Base-by-base conservation (phyloP, 2,329 filamentous ascomycete genomes). In the Emmonsiellopsis sp. region DNA sequence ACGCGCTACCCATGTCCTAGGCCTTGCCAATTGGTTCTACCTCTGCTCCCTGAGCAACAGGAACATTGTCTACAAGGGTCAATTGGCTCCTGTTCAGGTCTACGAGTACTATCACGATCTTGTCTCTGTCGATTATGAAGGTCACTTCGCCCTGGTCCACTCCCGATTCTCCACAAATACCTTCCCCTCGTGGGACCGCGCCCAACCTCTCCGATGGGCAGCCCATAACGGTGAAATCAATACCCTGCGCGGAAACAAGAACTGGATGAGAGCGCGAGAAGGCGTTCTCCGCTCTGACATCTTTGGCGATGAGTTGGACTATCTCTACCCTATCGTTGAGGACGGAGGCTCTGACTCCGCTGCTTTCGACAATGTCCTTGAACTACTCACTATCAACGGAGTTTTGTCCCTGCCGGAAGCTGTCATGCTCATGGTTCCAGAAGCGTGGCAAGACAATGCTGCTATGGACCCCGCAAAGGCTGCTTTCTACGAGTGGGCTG, bases 171-270 rank as follows among this genome's bases (percentile, higher is more conserved):
- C 90, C 32, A 97, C 92, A 57, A 97, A 97, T 78, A 97, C 92
- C 51, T 97, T 97, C 74, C 92, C 92, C 16, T 95, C 90, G 1
- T 97, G 92, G 92, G 93, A 97, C 73, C 87, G 92, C 75, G 93
- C 92, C 57, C 92, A 97, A 76, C 92, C 92, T 58, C 77, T 97
- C 59, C 84, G 92, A 73, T 97, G 92, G 92, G 91, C 91, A 60
- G 92, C 92, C 65, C 92, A 97, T 78, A 97, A 97, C 71, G 92
- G 92, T 79, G 92, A 97, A 76, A 97, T 97, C 69, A 97, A 97
- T 73, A 97, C 92, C 1, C 77, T 97, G 57, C 87, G 92, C 68
- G 92, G 92, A 57, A 97, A 97, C 78, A 97, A 97, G 80, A 97
- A 97, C 75, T 97, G 92, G 92, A 97, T 97, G 92, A 86, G 91